Evolutionary conservation across 2,329 filamentous ascomycete species (phyloP).

Genomic region (Tolypocladium capitatum): DNA sequence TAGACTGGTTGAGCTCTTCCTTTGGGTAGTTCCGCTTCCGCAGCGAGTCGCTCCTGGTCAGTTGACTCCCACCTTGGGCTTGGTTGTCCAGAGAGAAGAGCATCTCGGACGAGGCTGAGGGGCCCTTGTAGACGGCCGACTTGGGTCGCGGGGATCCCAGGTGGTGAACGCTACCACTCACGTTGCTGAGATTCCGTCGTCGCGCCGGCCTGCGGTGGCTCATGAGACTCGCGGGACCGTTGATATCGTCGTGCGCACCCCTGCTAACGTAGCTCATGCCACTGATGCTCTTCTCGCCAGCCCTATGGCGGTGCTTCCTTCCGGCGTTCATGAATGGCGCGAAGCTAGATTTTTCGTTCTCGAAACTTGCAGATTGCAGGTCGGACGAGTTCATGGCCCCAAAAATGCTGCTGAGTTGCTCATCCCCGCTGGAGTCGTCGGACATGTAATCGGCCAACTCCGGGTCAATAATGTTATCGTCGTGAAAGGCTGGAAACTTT

Average conservation of each 20-base stretch:
- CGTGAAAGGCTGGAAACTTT: constrained; percentile 82
- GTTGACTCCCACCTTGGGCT: constrained; percentile 28
- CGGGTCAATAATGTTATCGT: constrained; percentile 96
- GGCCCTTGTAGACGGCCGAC: constrained; percentile 42
- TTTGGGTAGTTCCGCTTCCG: constrained; percentile 59
- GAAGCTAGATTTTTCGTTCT: constrained; percentile 63
- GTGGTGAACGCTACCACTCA: constrained; percentile 56
- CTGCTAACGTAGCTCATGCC: constrained; percentile 57
- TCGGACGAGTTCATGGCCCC: constrained; percentile 57
- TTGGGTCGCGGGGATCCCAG: constrained; percentile 59
- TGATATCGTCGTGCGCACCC: constrained; percentile 50
- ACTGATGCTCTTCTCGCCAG: constrained; percentile 61
- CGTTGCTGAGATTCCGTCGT: constrained; percentile 71
- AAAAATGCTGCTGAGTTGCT: constrained; percentile 79
- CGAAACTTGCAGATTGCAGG: constrained; percentile 49
- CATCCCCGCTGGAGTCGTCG: constrained; percentile 85
- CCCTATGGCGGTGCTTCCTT: constrained; percentile 61
- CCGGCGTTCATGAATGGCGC: constrained; percentile 58
- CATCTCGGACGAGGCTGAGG: constrained; percentile 38
- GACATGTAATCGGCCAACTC: constrained; percentile 93
- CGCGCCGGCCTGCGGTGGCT: constrained; percentile 49
- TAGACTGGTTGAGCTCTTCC: constrained; percentile 78
- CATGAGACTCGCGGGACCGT: constrained; percentile 40
- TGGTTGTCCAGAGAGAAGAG: constrained; percentile 33
- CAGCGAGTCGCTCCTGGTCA: constrained; percentile 74